A percentile compares a stretch with the other conserved stretches of the same genome.
These are phyloP conservation scores for Penicillium polonicum DNA, from an alignment of 2,329 filamentous ascomycete genomes.

Conservation along the genomic window DNA sequence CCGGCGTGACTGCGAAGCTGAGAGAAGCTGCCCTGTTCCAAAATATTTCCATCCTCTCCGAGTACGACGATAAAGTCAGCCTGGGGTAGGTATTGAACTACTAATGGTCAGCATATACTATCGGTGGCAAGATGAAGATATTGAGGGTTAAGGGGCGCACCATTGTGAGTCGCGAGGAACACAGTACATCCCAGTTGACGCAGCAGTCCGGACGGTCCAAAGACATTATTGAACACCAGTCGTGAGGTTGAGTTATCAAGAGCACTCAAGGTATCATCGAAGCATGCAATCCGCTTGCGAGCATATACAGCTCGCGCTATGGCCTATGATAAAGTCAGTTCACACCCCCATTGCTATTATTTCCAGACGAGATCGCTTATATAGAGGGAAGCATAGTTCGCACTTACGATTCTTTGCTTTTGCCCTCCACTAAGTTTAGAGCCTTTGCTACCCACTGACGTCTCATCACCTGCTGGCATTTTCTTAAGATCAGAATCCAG, in stretches of 20 bases:
- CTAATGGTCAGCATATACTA: no score
- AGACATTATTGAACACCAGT: slow-evolving; percentile 39
- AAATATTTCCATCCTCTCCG: neutral
- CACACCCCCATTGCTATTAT: no score
- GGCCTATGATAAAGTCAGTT: slow-evolving; percentile 19
- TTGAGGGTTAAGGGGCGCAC: no score
- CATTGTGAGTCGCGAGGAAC: slow-evolving; percentile 45
- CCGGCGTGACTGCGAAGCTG: slow-evolving; percentile 13
- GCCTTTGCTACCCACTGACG: slow-evolving; percentile 45
- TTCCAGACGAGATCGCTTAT: neutral
- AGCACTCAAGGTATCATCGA: slow-evolving; percentile 46
- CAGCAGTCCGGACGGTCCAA: slow-evolving; percentile 46
- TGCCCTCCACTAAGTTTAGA: slow-evolving; percentile 48
- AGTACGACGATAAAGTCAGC: neutral
- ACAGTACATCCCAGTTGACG: slow-evolving; percentile 41
- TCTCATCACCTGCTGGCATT: slow-evolving; percentile 32
- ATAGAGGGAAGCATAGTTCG: neutral
- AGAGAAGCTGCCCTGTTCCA: slow-evolving; percentile 7
- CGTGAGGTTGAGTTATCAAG: slow-evolving; percentile 43
- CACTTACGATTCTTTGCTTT: slow-evolving; percentile 40
- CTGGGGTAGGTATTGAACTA: neutral
- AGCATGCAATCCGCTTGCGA: slow-evolving; percentile 41
- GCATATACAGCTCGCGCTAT: slow-evolving; percentile 46
- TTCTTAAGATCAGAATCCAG: slow-evolving; percentile 29
- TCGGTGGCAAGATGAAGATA: no score